Conservation (phyloP, 2,329 filamentous ascomycete genomes). For the Fusarium domesticum region DNA sequence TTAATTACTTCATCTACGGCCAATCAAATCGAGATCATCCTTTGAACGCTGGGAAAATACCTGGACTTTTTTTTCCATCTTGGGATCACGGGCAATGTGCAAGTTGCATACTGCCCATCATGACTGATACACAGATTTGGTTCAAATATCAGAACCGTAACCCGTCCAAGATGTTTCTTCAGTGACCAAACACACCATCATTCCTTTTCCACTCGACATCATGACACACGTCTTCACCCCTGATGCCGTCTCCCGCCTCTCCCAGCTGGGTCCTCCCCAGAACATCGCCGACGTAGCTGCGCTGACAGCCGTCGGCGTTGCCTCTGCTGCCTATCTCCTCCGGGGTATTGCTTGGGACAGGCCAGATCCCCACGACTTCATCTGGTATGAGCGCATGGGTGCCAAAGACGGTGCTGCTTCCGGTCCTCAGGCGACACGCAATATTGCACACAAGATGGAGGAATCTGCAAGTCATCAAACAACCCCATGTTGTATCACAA, state of each 20-base stretch:
- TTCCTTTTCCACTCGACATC: conserved; percentile 1
- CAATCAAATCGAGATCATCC: background rate
- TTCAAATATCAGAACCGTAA: conserved; percentile 11
- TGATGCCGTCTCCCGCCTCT: conserved; percentile 15
- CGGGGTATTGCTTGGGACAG: conserved; percentile 45
- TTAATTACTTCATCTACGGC: background rate
- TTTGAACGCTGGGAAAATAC: background rate
- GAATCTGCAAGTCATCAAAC: conserved; percentile 23
- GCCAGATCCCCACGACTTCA: conserved; percentile 46
- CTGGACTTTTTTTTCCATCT: conserved; percentile 10
- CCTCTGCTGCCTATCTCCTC: conserved; percentile 38
- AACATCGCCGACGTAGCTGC: conserved; percentile 26
- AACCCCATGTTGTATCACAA: background rate
- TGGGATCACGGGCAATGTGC: conserved; percentile 5
- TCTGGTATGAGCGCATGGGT: conserved; percentile 50
- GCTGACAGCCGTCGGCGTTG: conserved; percentile 22
- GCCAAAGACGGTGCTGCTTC: conserved; percentile 11
- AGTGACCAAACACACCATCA: background rate
- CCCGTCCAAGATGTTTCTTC: background rate
- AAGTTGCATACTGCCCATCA: background rate
- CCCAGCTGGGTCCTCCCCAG: conserved; percentile 22
- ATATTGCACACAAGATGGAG: conserved; percentile 41
- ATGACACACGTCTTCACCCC: conserved; percentile 23
- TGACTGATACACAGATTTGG: background rate
- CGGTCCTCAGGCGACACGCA: conserved; percentile 39